These are phyloP conservation scores for Ailanthus altissimus DNA, from an alignment of 345 rosid species.

Conservation along the genomic window DNA sequence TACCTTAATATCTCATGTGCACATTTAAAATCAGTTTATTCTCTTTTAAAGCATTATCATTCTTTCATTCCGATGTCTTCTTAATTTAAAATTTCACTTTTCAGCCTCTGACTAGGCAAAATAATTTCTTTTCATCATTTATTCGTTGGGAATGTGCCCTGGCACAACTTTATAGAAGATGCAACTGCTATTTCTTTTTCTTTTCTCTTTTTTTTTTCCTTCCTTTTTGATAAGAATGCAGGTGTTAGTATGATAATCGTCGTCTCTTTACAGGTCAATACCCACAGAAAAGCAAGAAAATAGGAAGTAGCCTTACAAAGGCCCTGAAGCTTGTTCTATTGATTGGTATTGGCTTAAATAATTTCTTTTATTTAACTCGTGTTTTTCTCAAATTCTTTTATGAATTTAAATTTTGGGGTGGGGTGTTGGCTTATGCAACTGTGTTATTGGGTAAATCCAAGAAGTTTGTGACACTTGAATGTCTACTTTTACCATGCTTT, in stretches of 20 bases:
- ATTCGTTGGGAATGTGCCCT: neutral
- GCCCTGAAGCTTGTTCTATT: slow-evolving; percentile 85
- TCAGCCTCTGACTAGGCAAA: neutral
- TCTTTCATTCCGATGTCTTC: slow-evolving; percentile 6
- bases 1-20: neutral
- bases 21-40: neutral
- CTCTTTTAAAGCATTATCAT: slow-evolving; percentile 1
- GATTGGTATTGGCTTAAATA: slow-evolving; percentile 48
- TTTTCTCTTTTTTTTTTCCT: neutral
- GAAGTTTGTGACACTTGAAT: neutral
- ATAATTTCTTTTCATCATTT: neutral
- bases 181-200: neutral
- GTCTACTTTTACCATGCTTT: neutral
- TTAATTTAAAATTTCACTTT: neutral
- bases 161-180: neutral
- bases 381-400: neutral
- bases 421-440: neutral
- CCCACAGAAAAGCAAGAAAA: slow-evolving; percentile 52
- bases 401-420: slow-evolving; percentile 1
- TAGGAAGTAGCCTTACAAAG: slow-evolving; percentile 64
- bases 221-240: neutral
- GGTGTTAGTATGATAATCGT: neutral
- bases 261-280: slow-evolving; percentile 47
- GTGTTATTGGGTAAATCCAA: neutral
- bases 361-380: neutral